A percentile compares a stretch with the other conserved stretches of the same genome.
phyloP scores from a whole-genome alignment of 306 rosid genomes.

The Bauhinia variegata region DNA sequence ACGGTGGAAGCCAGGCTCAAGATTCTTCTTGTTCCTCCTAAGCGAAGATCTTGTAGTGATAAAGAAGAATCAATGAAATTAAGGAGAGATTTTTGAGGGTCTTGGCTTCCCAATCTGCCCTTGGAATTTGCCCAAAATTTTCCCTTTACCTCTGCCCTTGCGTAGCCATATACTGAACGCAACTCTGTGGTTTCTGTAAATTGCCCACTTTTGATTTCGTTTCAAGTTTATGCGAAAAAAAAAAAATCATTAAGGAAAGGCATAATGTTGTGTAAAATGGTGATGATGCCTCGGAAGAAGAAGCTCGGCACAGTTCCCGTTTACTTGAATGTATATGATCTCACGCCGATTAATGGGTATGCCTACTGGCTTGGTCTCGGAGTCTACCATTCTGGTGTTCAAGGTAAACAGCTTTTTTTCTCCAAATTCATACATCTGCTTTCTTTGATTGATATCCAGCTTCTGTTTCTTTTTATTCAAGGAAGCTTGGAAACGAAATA shows the following conservation, averaged over 20 bases:
- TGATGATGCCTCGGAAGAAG: conserved; percentile 62
- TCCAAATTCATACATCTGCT: too few relatives aligned
- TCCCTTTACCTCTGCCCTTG: background rate
- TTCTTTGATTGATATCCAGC: background rate
- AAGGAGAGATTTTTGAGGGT: conserved; percentile 34
- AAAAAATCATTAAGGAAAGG: background rate
- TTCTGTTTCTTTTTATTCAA: conserved; percentile 1
- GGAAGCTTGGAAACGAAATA: conserved; percentile 16
- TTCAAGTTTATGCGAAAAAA: background rate
- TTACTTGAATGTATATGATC: conserved; percentile 85
- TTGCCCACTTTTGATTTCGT: background rate
- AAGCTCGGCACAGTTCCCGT: conserved; percentile 78
- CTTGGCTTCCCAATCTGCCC: conserved; percentile 35
- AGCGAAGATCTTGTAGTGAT: conserved; percentile 1
- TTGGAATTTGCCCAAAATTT: conserved; percentile 23
- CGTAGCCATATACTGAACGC: background rate
- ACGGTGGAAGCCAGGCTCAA: conserved; percentile 21
- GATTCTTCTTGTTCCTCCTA: conserved; percentile 30
- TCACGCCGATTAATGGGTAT: conserved; percentile 87
- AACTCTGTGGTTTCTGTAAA: background rate
- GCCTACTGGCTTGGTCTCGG: conserved; percentile 98
- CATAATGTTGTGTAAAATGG: conserved; percentile 62
- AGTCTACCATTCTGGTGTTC: conserved; percentile 92
- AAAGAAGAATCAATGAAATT: background rate
- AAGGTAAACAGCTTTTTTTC: conserved; percentile 51